These are phyloP conservation scores for Dictyostelium capitatum DNA, from an alignment of 78 protist genomes.

Conservation along the genomic window DNA sequence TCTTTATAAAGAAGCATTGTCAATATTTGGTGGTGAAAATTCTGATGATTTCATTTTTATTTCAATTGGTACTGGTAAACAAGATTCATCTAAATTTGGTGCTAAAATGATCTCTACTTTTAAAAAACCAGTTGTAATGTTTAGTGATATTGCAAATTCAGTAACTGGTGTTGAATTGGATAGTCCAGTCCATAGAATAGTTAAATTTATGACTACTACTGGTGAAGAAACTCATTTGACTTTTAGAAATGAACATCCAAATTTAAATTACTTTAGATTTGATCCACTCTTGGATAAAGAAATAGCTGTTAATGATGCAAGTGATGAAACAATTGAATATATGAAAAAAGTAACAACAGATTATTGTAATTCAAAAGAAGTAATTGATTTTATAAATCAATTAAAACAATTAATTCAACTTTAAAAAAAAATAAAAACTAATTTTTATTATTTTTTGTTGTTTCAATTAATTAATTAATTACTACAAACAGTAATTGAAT, in stretches of 20 bases:
- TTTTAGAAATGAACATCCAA: background rate
- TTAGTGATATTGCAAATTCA: background rate
- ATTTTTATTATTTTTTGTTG: background rate
- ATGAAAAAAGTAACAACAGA: conserved; percentile 1
- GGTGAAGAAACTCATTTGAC: background rate
- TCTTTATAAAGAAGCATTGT: conserved; percentile 10
- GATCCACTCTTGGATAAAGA: background rate
- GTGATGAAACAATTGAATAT: conserved; percentile 14
- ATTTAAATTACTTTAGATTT: conserved; percentile 19
- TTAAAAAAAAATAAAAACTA: background rate
- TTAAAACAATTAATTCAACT: background rate
- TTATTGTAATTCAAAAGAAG: background rate
- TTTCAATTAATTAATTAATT: background rate
- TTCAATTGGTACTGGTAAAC: conserved; percentile 51
- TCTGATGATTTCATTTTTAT: background rate
- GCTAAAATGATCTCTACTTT: background rate
- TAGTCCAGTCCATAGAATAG: background rate
- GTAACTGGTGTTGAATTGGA: background rate
- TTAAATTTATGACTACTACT: background rate
- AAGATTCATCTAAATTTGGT: background rate
- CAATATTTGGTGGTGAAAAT: background rate
- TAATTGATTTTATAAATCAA: background rate
- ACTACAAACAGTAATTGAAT: conserved; percentile 14
- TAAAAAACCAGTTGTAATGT: background rate
- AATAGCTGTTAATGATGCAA: conserved; percentile 8